Percentiles rank a stretch among this genome's conserved stretches.
Evolutionary conservation across 345 rosid genomes (phyloP).

Genomic region (Salix purpurea): DNA sequence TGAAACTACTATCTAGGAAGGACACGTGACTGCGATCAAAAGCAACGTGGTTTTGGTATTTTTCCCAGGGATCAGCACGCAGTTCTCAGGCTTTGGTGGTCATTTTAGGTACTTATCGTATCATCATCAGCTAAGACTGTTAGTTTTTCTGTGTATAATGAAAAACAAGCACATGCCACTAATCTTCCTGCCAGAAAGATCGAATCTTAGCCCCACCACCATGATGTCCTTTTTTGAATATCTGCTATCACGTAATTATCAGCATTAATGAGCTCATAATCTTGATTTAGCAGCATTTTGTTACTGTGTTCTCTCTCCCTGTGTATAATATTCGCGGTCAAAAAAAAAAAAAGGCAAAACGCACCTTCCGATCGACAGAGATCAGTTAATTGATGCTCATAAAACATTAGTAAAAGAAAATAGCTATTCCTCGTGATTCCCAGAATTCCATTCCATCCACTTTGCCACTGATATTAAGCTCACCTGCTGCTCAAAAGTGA

Average conservation of each 20-base stretch:
- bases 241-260: not conserved
- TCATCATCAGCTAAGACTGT: not conserved
- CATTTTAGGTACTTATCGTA: not conserved
- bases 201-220: not conserved
- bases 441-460: not conserved
- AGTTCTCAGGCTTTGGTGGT: not conserved
- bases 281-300: not conserved
- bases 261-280: not conserved
- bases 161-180: not conserved
- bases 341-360: no score
- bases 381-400: not conserved
- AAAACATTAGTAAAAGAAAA: not conserved
- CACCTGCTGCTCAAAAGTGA: not conserved
- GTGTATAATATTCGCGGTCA: no score
- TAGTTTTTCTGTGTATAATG: not conserved
- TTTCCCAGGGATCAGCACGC: not conserved
- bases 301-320: not conserved
- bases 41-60: not conserved
- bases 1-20: not conserved
- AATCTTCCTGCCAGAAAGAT: not conserved
- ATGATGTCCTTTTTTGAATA: not conserved
- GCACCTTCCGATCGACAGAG: not conserved
- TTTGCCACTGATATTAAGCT: not conserved
- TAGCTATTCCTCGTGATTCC: not conserved
- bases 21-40: not conserved